A percentile compares a stretch with the other conserved stretches of the same genome.
phyloP scores from a whole-genome alignment of 2,329 filamentous ascomycete species.

The Aspergillus sclerotialis region DNA sequence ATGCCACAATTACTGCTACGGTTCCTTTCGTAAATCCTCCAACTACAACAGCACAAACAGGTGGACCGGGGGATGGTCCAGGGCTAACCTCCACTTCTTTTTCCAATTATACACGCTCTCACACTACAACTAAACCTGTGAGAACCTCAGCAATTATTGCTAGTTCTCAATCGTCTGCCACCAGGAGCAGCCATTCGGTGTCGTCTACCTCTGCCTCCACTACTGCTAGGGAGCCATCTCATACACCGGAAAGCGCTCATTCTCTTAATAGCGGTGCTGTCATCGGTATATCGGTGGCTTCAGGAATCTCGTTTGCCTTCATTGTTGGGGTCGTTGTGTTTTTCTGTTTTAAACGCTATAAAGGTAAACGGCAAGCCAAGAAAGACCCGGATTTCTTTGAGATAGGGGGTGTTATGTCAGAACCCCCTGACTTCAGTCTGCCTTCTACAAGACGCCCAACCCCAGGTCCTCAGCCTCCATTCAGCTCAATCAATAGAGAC shows the following conservation, averaged over 20 bases:
- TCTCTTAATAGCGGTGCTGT: constrained; percentile 23
- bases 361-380: constrained; percentile 14
- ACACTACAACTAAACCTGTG: constrained; percentile 4
- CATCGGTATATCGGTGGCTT: constrained; percentile 31
- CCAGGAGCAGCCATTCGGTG: not conserved
- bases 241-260: not conserved
- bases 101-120: not conserved
- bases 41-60: constrained; percentile 2
- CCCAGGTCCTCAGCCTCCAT: constrained; percentile 8
- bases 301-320: constrained; percentile 28
- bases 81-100: not conserved
- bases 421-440: constrained; percentile 25
- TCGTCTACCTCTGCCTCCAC: constrained; percentile 9
- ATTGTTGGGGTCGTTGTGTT: constrained; percentile 26
- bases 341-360: constrained; percentile 23
- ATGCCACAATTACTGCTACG: constrained; percentile 31
- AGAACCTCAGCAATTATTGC: constrained; percentile 1
- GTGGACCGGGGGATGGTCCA: constrained; percentile 1
- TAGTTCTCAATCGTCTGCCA: not conserved
- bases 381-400: constrained; percentile 26
- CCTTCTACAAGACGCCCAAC: constrained; percentile 17
- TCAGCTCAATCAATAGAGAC: constrained; percentile 3
- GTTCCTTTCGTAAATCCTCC: constrained; percentile 13
- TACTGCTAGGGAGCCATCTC: constrained; percentile 3
- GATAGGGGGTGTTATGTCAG: constrained; percentile 33